Percentiles rank a stretch among this genome's conserved stretches.
These are phyloP conservation scores for Calophaca sinica DNA, from an alignment of 306 rosid genomes.

Conservation along the genomic window DNA sequence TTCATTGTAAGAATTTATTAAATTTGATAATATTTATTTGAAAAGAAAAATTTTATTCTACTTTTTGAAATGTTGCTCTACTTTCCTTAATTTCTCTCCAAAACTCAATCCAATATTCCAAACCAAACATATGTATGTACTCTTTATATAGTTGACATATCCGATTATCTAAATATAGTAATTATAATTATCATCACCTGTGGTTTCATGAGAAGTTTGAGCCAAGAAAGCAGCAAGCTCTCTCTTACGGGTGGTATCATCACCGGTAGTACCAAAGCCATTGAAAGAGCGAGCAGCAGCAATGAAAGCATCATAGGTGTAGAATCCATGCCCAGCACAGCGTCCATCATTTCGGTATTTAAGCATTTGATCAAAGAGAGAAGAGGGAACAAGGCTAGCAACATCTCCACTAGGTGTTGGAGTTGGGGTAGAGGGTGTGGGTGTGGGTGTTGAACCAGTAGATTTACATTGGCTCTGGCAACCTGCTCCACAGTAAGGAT, in stretches of 20 bases:
- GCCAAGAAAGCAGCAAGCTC: conserved; percentile 79
- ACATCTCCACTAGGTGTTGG: conserved; percentile 44
- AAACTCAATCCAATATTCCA: no score
- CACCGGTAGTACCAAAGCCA: conserved; percentile 63
- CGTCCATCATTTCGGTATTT: conserved; percentile 59
- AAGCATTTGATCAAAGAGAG: conserved; percentile 54
- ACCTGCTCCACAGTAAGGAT: conserved; percentile 31
- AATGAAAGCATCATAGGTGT: conserved; percentile 63
- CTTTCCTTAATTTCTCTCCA: no score
- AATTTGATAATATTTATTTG: no score
- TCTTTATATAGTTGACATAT: no score
- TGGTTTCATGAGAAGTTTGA: conserved; percentile 82
- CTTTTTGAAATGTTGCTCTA: no score
- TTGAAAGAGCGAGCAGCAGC: conserved; percentile 55
- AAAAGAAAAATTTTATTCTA: no score
- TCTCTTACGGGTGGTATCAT: conserved; percentile 54
- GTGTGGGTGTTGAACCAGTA: not conserved
- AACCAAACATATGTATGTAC: no score
- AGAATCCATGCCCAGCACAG: conserved; percentile 55
- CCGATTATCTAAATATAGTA: no score
- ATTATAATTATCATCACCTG: conserved; percentile 23
- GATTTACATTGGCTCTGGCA: conserved; percentile 64
- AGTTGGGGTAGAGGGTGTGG: not conserved
- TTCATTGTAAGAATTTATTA: no score
- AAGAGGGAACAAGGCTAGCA: conserved; percentile 34